Evolutionary conservation across 2,329 filamentous ascomycete species (phyloP), one percentile per base, ranked within the genome.

Genomic region (Colletotrichum coccodes): DNA sequence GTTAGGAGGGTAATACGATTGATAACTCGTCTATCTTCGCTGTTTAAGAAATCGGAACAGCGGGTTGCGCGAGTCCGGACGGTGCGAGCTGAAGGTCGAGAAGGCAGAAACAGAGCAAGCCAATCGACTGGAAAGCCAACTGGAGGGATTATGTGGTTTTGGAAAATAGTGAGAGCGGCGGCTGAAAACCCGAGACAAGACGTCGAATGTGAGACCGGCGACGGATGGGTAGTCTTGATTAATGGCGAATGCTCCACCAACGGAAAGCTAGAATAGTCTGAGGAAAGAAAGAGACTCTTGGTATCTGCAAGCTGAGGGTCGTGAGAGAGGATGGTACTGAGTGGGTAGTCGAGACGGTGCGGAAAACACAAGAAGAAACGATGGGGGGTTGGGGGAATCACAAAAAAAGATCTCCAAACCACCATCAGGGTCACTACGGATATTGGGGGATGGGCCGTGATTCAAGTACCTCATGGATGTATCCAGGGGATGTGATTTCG

Each of bases 161-260:
- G 38, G n/a, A 21, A 60, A 42, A 16, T 50, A 34, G 47, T 56
- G 66, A 59, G n/a, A 4, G 53, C 66, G 66, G 54, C 62, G 56
- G 61, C 62, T 60, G 49, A 66, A 44, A 28, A 66, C 49, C n/a
- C 66, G 62, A 69, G 66, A 69, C 66, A 69, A 40, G 47, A 26
- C 30, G 50, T 47, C 26, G 26, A 26, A 49, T 18, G 49, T 60
- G 61, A 69, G 61, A 69, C 61, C 56, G 36, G 54, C 52, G 34
- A 34, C 38, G 53, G 38, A 53, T 30, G 34, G 49, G 49, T 57
- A 28, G 34, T 66, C 53, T 64, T 34, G 34, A 60, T 64, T 49
- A 50, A 60, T 47, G 56, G 60, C 61, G 54, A 64, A 69, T 34
- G 21, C 30, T n/a, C 47, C 56, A 52, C 44, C 23, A 36, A 30